Evolutionary conservation across 768 basidiomycete species (phyloP), one percentile per base, ranked within the genome.

Genomic region (Leccinum boreale): DNA sequence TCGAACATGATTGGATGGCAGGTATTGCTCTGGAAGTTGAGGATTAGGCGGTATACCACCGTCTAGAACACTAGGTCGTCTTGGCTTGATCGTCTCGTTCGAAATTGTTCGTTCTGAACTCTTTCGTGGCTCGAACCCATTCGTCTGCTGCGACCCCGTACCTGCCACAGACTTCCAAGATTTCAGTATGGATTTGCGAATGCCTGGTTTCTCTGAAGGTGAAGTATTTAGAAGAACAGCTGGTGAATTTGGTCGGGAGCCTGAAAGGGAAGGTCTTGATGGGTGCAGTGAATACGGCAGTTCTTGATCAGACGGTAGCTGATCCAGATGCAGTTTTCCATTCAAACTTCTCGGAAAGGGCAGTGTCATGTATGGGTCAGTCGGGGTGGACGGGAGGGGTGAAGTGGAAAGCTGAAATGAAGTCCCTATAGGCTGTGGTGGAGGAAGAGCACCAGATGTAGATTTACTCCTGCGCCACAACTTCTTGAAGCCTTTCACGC

Each of bases 381-480:
- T 61, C n/a, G 74, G 75, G 15, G 69, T 67, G 33, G 78, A 73
- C 4, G 79, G 70, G 17, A 66, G 59, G 3, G 71, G 62, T n/a
- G 70, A 66, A 52, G 59, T 48, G 24, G 67, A 53, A 23, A 57
- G 50, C 39, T 68, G 66, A 58, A 69, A 68, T 4, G 77, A 78
- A 47, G 78, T 67, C 26, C 75, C 72, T 54, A 76, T 68, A 45
- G 72, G 71, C 29, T 3, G 74, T 71, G 3, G 69, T 51, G 74
- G 76, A 21, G 74, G 67, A 12, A 58, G 54, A 28, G 79, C 68
- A 24, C 73, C 67, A 28, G 79, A 74, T 15, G 67, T 65, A 49
- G 64, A 62, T 75, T 81, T 84, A 63, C 86, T 89, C 79, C 81
- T 89, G 64, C 88, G 82, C 90, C 91, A 93, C 21, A 93, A 68